Evolutionary conservation across 2,329 filamentous ascomycete genomes (phyloP).

Genomic region (Acephala macrosclerotiorum): DNA sequence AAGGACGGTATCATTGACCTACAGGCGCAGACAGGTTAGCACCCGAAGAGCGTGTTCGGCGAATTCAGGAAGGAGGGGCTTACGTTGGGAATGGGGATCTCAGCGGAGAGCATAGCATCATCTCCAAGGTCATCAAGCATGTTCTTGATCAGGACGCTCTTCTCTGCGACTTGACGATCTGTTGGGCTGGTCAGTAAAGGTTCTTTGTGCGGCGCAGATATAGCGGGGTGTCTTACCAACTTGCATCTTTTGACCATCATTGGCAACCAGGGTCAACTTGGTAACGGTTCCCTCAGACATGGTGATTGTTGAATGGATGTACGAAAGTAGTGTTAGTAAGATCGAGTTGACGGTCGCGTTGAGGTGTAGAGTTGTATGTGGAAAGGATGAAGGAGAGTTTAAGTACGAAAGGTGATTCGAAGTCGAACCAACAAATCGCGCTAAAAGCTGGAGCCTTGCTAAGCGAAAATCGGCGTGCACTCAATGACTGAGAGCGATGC

Average conservation of each 20-base stretch:
- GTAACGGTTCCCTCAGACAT: constrained; percentile 44
- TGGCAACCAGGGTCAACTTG: constrained; percentile 55
- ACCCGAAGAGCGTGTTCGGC: constrained; percentile 18
- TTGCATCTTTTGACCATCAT: constrained; percentile 55
- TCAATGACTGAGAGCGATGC: constrained; percentile 1
- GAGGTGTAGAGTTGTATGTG: neutral
- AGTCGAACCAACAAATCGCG: neutral
- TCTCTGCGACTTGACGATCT: constrained; percentile 88
- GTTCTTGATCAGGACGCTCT: constrained; percentile 96
- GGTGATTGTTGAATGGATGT: constrained; percentile 26
- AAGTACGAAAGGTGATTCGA: neutral
- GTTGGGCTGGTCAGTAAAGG: constrained; percentile 9
- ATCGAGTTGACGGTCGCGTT: neutral
- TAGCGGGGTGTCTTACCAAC: constrained; percentile 53
- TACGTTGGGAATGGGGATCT: constrained; percentile 85
- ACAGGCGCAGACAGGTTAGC: constrained; percentile 24
- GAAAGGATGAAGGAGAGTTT: neutral
- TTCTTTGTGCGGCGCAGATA: constrained; percentile 11
- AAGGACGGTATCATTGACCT: constrained; percentile 92
- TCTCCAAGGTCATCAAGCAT: constrained; percentile 93
- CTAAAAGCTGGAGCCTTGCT: constrained; percentile 5
- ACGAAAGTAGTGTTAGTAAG: neutral
- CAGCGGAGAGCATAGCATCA: constrained; percentile 51
- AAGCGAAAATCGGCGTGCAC: neutral
- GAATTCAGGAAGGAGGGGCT: constrained; percentile 37